A percentile compares a stretch with the other conserved stretches of the same genome.
Conservation (phyloP, 1,284 basidiomycete genomes). For the Rhodotorula glutinis region DNA sequence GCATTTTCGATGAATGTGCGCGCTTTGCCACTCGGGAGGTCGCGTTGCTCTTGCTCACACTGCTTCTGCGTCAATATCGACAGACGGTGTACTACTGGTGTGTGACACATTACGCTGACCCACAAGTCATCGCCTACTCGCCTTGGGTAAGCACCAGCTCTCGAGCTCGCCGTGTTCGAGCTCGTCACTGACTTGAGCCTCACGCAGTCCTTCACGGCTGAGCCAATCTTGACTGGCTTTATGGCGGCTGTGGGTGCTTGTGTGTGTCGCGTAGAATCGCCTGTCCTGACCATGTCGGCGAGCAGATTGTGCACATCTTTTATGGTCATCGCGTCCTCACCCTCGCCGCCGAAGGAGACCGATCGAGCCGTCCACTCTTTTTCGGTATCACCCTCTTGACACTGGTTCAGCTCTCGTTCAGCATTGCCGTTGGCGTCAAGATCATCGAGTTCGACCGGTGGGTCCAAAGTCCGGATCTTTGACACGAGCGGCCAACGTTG, state of each 20-base stretch:
- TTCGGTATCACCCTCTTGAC: slow-evolving; percentile 1
- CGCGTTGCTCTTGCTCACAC: background rate
- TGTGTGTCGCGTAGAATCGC: no score
- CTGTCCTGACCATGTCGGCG: background rate
- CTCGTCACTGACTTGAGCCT: background rate
- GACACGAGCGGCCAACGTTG: background rate
- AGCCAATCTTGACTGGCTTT: slow-evolving; percentile 19
- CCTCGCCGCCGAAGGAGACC: slow-evolving; percentile 2
- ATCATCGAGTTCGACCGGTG: slow-evolving; percentile 20
- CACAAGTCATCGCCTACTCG: slow-evolving; percentile 8
- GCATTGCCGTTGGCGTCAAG: slow-evolving; percentile 12
- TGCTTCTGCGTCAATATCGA: background rate
- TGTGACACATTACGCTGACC: slow-evolving; percentile 13
- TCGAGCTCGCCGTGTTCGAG: background rate
- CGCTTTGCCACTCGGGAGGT: background rate
- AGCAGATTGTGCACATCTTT: slow-evolving; percentile 15
- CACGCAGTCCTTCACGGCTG: slow-evolving; percentile 13
- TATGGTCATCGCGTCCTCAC: slow-evolving; percentile 17
- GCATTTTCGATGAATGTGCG: slow-evolving; percentile 10
- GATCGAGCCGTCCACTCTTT: background rate
- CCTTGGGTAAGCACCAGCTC: slow-evolving; percentile 9
- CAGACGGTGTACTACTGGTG: slow-evolving; percentile 14
- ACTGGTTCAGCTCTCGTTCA: slow-evolving; percentile 12
- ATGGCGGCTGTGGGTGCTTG: background rate
- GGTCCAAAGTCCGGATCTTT: background rate